Evolutionary conservation across 1,284 basidiomycete genomes (phyloP).

Genomic region (Schizophyllum amplum): DNA sequence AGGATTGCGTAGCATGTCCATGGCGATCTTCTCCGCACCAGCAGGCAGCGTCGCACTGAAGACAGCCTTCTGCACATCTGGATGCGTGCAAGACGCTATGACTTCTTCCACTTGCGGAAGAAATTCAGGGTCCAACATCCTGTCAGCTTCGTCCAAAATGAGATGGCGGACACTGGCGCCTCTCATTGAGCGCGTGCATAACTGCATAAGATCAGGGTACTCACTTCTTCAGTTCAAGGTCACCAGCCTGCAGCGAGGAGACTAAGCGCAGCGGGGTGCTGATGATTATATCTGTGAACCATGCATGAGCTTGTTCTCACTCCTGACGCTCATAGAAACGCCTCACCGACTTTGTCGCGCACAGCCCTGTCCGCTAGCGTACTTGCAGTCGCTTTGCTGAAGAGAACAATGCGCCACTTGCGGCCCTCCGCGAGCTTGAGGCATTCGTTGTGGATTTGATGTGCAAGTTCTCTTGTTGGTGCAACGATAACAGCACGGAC

Average conservation of each 20-base stretch:
- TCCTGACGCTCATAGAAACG: neutral
- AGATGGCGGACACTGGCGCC: slow-evolving; percentile 67
- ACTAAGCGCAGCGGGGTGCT: slow-evolving; percentile 78
- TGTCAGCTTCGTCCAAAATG: slow-evolving; percentile 87
- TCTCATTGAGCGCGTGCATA: neutral
- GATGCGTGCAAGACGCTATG: slow-evolving; percentile 71
- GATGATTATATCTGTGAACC: slow-evolving; percentile 61
- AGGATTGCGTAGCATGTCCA: slow-evolving; percentile 76
- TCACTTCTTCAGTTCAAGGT: slow-evolving; percentile 67
- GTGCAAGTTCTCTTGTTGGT: slow-evolving; percentile 94
- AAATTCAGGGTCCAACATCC: slow-evolving; percentile 87
- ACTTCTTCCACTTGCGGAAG: slow-evolving; percentile 86
- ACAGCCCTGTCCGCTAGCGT: slow-evolving; percentile 62
- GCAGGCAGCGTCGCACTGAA: slow-evolving; percentile 94
- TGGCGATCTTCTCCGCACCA: slow-evolving; percentile 80
- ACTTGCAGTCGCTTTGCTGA: slow-evolving; percentile 79
- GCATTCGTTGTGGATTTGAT: slow-evolving; percentile 93
- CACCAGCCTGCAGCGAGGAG: slow-evolving; percentile 60
- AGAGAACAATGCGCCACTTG: slow-evolving; percentile 77
- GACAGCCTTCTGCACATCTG: slow-evolving; percentile 76
- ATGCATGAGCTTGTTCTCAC: slow-evolving; percentile 3
- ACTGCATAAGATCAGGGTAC: slow-evolving; percentile 12
- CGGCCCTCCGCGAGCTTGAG: slow-evolving; percentile 75
- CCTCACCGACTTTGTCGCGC: slow-evolving; percentile 68
- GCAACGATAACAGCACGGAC: slow-evolving; percentile 79